A percentile compares a stretch with the other conserved stretches of the same genome.
phyloP scores from a whole-genome alignment of 352 stramenopile genomes.

The Elongisporangium senticosum region DNA sequence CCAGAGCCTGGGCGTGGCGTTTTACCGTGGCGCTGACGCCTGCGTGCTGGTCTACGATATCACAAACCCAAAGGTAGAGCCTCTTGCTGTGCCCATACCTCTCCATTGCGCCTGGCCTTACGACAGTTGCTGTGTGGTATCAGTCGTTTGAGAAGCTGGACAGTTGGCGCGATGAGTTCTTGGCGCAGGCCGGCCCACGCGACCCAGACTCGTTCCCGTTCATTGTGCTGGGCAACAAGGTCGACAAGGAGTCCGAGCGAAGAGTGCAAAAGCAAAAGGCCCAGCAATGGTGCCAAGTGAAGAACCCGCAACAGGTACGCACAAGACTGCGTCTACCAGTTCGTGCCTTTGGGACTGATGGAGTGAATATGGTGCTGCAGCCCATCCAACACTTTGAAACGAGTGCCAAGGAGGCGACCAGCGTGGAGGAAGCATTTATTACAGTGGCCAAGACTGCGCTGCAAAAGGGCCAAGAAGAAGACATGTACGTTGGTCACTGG shows the following conservation, averaged over 20 bases:
- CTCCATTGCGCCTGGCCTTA: not conserved
- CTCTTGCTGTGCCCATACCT: not conserved
- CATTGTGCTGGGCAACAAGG: constrained; percentile 98
- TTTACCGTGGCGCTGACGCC: constrained; percentile 98
- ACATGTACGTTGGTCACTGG: constrained; percentile 49
- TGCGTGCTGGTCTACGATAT: constrained; percentile 99
- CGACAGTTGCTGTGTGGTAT: not conserved
- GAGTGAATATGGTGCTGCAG: constrained; percentile 17
- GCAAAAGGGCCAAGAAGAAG: constrained; percentile 80
- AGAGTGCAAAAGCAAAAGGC: constrained; percentile 87
- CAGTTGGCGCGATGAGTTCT: constrained; percentile 97
- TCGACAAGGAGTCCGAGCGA: constrained; percentile 91
- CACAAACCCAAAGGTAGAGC: constrained; percentile 90
- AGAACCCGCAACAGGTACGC: constrained; percentile 66
- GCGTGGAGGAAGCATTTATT: constrained; percentile 96
- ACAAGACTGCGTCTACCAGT: not conserved
- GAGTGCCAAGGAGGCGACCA: constrained; percentile 95
- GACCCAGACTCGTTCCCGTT: constrained; percentile 96
- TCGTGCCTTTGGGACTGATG: not conserved
- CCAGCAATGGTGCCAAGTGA: constrained; percentile 91
- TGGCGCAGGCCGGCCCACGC: constrained; percentile 86
- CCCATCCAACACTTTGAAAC: constrained; percentile 97
- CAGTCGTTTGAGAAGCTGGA: constrained; percentile 97
- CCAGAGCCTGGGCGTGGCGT: constrained; percentile 96
- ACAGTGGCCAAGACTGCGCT: constrained; percentile 89